Percentiles rank a stretch among this genome's conserved stretches.
Conservation (phyloP, 148 eudicot species). For the Chenopodium album region DNA sequence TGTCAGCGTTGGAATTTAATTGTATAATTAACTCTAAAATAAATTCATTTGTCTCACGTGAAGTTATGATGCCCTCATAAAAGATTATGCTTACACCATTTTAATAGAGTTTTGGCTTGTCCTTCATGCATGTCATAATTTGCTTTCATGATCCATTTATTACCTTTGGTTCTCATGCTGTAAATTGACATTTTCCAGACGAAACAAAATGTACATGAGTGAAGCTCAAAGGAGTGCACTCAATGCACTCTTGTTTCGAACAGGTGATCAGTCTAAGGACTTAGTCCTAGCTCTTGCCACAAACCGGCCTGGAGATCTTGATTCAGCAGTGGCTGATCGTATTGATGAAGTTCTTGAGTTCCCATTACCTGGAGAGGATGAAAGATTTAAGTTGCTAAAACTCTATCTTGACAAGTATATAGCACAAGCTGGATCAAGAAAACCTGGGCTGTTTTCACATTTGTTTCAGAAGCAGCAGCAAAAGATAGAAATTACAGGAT, state of each 20-base stretch:
- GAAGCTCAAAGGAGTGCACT: constrained; percentile 99
- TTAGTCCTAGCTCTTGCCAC: constrained; percentile 96
- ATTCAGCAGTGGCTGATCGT: constrained; percentile 95
- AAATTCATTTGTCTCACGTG: neutral
- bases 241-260: constrained; percentile 90
- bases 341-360: constrained; percentile 96
- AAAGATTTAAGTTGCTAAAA: constrained; percentile 75
- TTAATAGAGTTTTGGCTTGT: neutral
- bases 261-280: constrained; percentile 98
- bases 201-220: constrained; percentile 97
- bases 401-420: constrained; percentile 92
- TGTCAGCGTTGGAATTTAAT: neutral
- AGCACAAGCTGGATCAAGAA: constrained; percentile 72
- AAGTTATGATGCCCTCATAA: neutral
- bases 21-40: neutral
- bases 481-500: constrained; percentile 76
- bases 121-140: neutral
- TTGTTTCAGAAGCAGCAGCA: constrained; percentile 67
- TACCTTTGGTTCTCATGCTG: neutral
- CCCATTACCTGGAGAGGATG: constrained; percentile 92
- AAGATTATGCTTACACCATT: neutral
- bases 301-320: constrained; percentile 97
- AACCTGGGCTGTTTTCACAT: constrained; percentile 53
- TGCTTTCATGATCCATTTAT: neutral
- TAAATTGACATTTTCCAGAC: constrained; percentile 45